Evolutionary conservation across 2,329 filamentous ascomycete genomes (phyloP).

Genomic region (Zasmidium angulare): DNA sequence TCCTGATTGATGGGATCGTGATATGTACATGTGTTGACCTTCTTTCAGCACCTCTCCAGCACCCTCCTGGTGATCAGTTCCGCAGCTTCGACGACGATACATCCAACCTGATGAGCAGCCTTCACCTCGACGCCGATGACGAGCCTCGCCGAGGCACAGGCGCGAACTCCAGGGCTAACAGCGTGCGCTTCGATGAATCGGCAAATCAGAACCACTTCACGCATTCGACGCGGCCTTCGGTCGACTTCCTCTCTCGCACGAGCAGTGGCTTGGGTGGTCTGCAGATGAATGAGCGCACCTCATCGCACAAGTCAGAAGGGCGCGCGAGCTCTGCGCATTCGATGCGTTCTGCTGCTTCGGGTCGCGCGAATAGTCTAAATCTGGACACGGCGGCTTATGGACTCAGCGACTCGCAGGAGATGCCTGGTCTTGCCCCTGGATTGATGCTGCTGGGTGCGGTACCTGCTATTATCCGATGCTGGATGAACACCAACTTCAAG

Average conservation of each 20-base stretch:
- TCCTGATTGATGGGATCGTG: not conserved
- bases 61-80: constrained; percentile 80
- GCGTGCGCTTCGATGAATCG: constrained; percentile 95
- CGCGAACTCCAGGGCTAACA: constrained; percentile 88
- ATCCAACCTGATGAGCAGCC: constrained; percentile 73
- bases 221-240: constrained; percentile 76
- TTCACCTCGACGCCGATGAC: constrained; percentile 85
- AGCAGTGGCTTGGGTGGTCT: constrained; percentile 67
- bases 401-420: constrained; percentile 61
- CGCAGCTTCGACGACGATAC: constrained; percentile 87
- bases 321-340: constrained; percentile 87
- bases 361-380: constrained; percentile 83
- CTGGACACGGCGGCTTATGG: constrained; percentile 72
- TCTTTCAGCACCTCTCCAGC: constrained; percentile 70
- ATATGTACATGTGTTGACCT: constrained; percentile 6
- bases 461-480: constrained; percentile 92
- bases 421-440: constrained; percentile 75
- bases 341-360: constrained; percentile 71
- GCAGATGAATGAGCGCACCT: constrained; percentile 82
- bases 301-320: constrained; percentile 95
- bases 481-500: constrained; percentile 87
- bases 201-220: constrained; percentile 89
- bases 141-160: constrained; percentile 71
- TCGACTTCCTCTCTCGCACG: constrained; percentile 78
- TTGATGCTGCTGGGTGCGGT: constrained; percentile 84